Evolutionary conservation across 2,329 filamentous ascomycete species (phyloP), one percentile per base, ranked within the genome.

Genomic region (Penicillium italicum): DNA sequence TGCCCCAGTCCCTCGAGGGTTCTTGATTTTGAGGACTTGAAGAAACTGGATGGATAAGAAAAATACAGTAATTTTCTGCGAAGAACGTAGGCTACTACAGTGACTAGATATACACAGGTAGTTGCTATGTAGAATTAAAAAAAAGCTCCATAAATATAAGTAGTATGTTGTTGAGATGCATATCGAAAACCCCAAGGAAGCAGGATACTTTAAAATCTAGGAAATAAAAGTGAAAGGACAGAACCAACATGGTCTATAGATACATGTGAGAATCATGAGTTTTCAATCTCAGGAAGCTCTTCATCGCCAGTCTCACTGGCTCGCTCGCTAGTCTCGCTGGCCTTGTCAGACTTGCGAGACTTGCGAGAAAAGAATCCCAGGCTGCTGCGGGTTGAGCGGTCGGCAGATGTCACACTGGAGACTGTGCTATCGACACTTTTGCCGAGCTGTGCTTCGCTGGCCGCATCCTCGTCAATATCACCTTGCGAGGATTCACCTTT

Each of bases 281-380:
- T 50, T 30, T 61, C 56, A 20, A 55, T 56, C 50, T 76, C 74
- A 26, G 69, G 66, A 30, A 69, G 67, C 37, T 74, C 74, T 42
- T 77, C 76, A 54, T 78, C 75, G 14, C 74, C 74, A 46, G 69
- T 68, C 55, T 78, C 76, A 62, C 76, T 77, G 16, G 74, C 68
- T 52, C 69, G 68, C 56, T 77, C 76, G 57, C 74, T 76, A 40
- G 69, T 73, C 66, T 78, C 77, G 57, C 74, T 76, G 4, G 69
- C 66, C 61, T 74, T 76, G 50, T 76, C 73, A 9, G 71, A 70
- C 53, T 74, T 77, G 59, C 72, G 76, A 16, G 73, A 74, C 66
- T 79, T 80, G 50, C 78, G 73, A 58, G 75, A 75, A 49, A 80
- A 79, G 62, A 78, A 77, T 26, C 74, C 75, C 16, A 79, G 67